These are phyloP conservation scores for Coemansia reversa DNA, from an alignment of 192 early-diverging fungal species.

Conservation along the genomic window DNA sequence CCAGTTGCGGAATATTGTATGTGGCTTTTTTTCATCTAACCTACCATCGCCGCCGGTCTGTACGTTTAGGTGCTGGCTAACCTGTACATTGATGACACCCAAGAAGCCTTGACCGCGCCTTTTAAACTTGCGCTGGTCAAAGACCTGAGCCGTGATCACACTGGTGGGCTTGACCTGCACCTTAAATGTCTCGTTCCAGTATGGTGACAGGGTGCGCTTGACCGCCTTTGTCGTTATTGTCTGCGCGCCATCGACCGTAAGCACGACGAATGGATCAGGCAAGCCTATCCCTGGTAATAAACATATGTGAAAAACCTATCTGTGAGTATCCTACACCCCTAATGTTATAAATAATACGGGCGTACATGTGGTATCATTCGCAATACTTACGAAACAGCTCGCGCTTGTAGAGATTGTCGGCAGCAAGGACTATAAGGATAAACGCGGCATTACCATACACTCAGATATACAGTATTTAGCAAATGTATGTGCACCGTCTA, in stretches of 20 bases:
- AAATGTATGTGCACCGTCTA: not conserved
- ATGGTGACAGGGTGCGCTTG: slow-evolving; percentile 89
- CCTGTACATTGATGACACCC: slow-evolving; percentile 83
- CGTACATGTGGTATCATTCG: not conserved
- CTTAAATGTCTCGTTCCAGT: slow-evolving; percentile 86
- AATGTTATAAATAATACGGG: not conserved
- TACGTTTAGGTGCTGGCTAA: slow-evolving; percentile 81
- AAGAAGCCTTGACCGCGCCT: slow-evolving; percentile 89
- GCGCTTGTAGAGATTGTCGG: slow-evolving; percentile 86
- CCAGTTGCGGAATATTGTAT: not conserved
- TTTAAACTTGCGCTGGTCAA: slow-evolving; percentile 97
- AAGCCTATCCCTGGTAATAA: slow-evolving; percentile 46
- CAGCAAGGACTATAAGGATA: slow-evolving; percentile 71
- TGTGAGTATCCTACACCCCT: not conserved
- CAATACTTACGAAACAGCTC: slow-evolving; percentile 75
- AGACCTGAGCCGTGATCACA: slow-evolving; percentile 90
- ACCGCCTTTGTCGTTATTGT: slow-evolving; percentile 85
- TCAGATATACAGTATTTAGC: not conserved
- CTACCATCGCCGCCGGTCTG: slow-evolving; percentile 66
- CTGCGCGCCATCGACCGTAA: slow-evolving; percentile 95
- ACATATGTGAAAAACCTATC: not conserved
- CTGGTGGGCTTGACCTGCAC: slow-evolving; percentile 57
- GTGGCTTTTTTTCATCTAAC: not conserved
- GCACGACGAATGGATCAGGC: slow-evolving; percentile 95
- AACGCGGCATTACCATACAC: not conserved